phyloP scores from a whole-genome alignment of 2,329 filamentous ascomycete genomes.

The Bipolaris cookei region DNA sequence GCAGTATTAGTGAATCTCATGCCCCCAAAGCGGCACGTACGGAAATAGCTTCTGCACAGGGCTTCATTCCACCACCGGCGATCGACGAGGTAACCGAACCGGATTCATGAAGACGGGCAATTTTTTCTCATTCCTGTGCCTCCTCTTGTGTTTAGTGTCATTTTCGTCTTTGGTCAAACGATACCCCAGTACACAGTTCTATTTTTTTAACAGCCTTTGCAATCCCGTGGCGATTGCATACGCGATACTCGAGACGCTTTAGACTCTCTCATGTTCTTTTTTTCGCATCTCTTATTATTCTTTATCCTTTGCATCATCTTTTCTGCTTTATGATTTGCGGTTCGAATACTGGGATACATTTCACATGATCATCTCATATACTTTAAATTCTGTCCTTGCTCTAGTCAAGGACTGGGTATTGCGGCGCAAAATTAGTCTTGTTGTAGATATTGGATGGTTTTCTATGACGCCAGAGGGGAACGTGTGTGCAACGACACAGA shows the following conservation, averaged over 20 bases:
- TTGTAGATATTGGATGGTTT: neutral
- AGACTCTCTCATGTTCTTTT: constrained; percentile 2
- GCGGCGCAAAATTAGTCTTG: neutral
- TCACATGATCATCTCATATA: neutral
- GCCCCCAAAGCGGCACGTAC: constrained; percentile 46
- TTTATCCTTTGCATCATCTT: neutral
- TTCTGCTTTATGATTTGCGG: neutral
- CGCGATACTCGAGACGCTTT: constrained; percentile 3
- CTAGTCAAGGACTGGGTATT: neutral
- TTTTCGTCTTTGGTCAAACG: constrained; percentile 20
- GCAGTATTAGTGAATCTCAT: constrained; percentile 35
- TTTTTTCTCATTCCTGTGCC: constrained; percentile 1
- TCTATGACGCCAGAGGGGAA: neutral
- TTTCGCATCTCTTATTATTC: neutral
- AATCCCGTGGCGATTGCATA: constrained; percentile 4
- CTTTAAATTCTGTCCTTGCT: too few species aligned
- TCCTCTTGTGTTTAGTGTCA: constrained; percentile 10
- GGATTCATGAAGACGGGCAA: constrained; percentile 25
- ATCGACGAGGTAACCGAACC: constrained; percentile 55
- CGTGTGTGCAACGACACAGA: neutral
- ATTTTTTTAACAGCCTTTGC: constrained; percentile 12
- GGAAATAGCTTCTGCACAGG: constrained; percentile 38
- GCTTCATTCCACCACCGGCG: constrained; percentile 51
- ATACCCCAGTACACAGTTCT: constrained; percentile 21
- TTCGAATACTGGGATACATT: neutral